Evolutionary conservation across 2,329 filamentous ascomycete genomes (phyloP), one percentile per base, ranked within the genome.

Genomic region (Gyromitra esculenta): DNA sequence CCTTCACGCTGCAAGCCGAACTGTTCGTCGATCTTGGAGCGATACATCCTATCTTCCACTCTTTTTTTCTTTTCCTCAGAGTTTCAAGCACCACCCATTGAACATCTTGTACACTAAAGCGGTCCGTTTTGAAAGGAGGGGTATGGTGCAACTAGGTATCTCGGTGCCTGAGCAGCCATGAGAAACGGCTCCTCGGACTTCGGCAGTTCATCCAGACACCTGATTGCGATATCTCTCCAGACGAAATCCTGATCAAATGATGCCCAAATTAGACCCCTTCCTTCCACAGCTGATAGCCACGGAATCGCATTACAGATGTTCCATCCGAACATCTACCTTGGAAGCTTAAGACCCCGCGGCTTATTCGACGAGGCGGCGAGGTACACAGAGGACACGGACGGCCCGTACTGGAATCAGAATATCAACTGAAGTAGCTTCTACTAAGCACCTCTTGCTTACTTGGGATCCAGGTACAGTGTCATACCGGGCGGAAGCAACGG

Each of bases 111-210:
- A 48, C 66, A 59, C 54, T 69, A 60, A 31, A 60, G 54, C 66
- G 21, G 66, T n/a, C 66, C 66, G 11, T 69, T 69, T 69, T 50
- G 31, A 69, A 69, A 69, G 54, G 66, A 69, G 66, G 66, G 66
- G 65, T 68, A 68, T 45, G 25, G 65, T n/a, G 11, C 18, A 43
- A 54, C 18, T 56, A 31, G 18, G 25, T 59, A 68, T 68, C 41
- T 60, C 54, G 66, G 66, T 69, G 66, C 66, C 66, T 69, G 66
- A 69, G 37, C 15, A 57, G 66, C 21, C 15, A 13, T 9, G 37
- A 18, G 11, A 37, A 62, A 21, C 11, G 54, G 11, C 48, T 67
- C 54, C 66, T 69, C 54, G 54, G 66, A 69, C 54, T 60, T 69
- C 66, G 66, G 66, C 66, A 69, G 41, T 69, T 69, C 7, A 13